Conservation (phyloP, 345 rosid species). For the Syzygium oleosum region DNA sequence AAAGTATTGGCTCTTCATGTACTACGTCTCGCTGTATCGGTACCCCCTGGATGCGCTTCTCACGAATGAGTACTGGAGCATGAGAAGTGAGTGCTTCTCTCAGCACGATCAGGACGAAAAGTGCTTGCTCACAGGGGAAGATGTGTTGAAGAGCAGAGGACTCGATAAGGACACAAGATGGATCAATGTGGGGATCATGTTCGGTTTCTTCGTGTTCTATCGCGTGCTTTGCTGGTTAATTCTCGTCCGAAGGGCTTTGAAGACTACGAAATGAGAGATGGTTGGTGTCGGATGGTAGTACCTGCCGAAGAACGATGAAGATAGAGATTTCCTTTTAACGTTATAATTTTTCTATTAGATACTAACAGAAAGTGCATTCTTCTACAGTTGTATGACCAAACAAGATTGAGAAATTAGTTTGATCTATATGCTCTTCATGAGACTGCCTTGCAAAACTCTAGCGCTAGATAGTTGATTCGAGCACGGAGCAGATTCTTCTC, state of each 20-base stretch:
- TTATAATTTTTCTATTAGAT: background rate
- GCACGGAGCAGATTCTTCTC: background rate
- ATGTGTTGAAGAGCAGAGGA: conserved; percentile 65
- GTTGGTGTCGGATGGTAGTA: background rate
- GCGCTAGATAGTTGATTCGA: background rate
- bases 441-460: background rate
- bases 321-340: background rate
- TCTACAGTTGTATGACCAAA: background rate
- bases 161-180: conserved; percentile 58
- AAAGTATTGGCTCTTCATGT: conserved; percentile 84
- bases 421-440: background rate
- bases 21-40: conserved; percentile 72
- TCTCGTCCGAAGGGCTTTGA: conserved; percentile 59
- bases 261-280: conserved; percentile 30
- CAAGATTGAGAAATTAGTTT: background rate
- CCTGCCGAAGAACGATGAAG: background rate
- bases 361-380: background rate
- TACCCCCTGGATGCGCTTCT: conserved; percentile 75
- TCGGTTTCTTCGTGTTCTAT: conserved; percentile 74
- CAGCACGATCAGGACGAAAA: conserved; percentile 12
- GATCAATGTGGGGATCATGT: conserved; percentile 81
- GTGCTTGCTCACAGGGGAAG: conserved; percentile 63
- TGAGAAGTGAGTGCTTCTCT: conserved; percentile 51
- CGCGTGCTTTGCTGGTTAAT: conserved; percentile 78
- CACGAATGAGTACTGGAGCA: conserved; percentile 79